phyloP scores from a whole-genome alignment of 2,329 filamentous ascomycete species.

The Dactylellina haptotyla region DNA sequence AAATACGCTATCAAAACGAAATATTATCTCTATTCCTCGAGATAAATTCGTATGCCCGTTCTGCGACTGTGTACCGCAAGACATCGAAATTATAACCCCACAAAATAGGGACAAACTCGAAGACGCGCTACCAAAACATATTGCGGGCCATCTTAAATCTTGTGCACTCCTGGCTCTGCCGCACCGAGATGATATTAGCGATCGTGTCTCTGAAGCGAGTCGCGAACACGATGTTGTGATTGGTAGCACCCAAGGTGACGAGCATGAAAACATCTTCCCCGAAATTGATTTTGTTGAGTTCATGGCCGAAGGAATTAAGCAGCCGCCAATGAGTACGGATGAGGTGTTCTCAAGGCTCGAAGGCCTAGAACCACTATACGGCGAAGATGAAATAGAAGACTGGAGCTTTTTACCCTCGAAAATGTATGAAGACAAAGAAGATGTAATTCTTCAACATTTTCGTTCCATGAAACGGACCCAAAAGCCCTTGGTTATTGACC shows the following conservation, averaged over 20 bases:
- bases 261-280: background rate
- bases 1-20: background rate
- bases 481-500: too few relatives aligned
- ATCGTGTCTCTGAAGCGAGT: background rate
- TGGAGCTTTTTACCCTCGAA: background rate
- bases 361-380: too few relatives aligned
- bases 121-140: conserved; percentile 12
- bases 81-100: conserved; percentile 6
- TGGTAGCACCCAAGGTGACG: background rate
- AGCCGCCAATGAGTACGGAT: too few relatives aligned
- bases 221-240: background rate
- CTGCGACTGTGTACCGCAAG: conserved; percentile 18
- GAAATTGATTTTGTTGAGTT: too few relatives aligned
- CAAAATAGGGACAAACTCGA: background rate
- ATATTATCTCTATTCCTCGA: background rate
- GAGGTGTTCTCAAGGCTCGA: too few relatives aligned
- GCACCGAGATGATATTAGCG: conserved; percentile 7
- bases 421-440: background rate
- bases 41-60: conserved; percentile 6
- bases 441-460: background rate
- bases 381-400: too few relatives aligned
- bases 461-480: too few relatives aligned
- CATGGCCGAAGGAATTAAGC: too few relatives aligned
- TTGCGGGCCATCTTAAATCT: conserved; percentile 17
- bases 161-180: conserved; percentile 11